Percentiles rank a stretch among this genome's conserved stretches.
Conservation (phyloP, 495 filamentous ascomycete genomes). For the Lasiosphaeriaceae sp. region DNA sequence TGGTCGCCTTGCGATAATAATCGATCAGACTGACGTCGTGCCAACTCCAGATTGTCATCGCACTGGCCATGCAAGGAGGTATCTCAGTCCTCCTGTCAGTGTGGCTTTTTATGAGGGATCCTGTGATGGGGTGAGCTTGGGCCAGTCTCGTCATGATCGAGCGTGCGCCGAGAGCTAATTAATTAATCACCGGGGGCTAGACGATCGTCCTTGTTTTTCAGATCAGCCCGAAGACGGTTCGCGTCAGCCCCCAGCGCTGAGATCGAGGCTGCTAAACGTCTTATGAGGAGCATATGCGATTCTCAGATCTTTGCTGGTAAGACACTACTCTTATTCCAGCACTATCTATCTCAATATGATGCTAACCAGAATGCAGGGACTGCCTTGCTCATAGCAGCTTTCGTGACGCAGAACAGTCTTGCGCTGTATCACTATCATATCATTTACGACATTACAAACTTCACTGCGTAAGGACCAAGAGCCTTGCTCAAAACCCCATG, state of each 20-base stretch:
- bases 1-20: neutral
- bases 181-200: no score
- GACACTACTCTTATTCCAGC: neutral
- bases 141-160: no score
- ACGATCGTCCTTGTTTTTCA: no score
- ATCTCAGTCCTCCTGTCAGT: neutral
- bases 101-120: neutral
- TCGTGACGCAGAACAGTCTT: neutral
- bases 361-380: no score
- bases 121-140: neutral
- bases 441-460: neutral
- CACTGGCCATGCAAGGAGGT: neutral
- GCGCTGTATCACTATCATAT: neutral
- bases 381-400: neutral
- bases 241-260: neutral
- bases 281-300: neutral
- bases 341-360: no score
- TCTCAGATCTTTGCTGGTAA: neutral
- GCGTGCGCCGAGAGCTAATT: no score
- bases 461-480: neutral
- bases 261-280: neutral
- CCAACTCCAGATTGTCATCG: neutral
- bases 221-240: no score
- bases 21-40: neutral
- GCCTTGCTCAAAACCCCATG: no score